Conservation (phyloP, 2,329 filamentous ascomycete genomes). For the Colletotrichum navitas region DNA sequence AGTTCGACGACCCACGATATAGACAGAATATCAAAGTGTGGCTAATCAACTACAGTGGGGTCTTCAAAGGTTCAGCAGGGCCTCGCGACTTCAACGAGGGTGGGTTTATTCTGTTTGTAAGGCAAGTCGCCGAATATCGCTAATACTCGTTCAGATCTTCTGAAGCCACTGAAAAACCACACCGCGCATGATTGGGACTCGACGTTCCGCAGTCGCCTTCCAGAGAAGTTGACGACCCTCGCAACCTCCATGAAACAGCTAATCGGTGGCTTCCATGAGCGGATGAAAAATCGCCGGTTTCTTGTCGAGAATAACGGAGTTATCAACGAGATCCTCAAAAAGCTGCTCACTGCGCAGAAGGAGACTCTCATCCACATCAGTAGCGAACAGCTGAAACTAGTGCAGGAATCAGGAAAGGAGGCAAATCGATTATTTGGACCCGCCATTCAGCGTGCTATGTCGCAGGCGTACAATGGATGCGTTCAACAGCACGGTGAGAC, state of each 20-base stretch:
- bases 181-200: slow-evolving; percentile 46
- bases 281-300: slow-evolving; percentile 17
- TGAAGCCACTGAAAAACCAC: slow-evolving; percentile 42
- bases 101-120: not conserved
- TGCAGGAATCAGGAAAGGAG: slow-evolving; percentile 40
- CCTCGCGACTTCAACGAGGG: slow-evolving; percentile 33
- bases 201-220: slow-evolving; percentile 45
- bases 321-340: not conserved
- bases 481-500: slow-evolving; percentile 10
- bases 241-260: not conserved
- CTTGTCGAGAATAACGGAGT: slow-evolving; percentile 16
- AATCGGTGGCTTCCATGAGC: slow-evolving; percentile 16
- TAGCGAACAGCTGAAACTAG: not conserved
- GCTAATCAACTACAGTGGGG: slow-evolving; percentile 11
- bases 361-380: not conserved
- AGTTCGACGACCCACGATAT: slow-evolving; percentile 38
- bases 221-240: slow-evolving; percentile 1
- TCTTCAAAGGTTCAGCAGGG: slow-evolving; percentile 23
- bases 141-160: slow-evolving; percentile 44
- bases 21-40: not conserved
- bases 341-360: slow-evolving; percentile 5
- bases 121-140: not conserved
- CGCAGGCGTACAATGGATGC: slow-evolving; percentile 5
- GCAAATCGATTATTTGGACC: slow-evolving; percentile 41
- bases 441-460: not conserved